Evolutionary conservation across 352 stramenopile genomes (phyloP).

Genomic region (Pythium dissotocum): DNA sequence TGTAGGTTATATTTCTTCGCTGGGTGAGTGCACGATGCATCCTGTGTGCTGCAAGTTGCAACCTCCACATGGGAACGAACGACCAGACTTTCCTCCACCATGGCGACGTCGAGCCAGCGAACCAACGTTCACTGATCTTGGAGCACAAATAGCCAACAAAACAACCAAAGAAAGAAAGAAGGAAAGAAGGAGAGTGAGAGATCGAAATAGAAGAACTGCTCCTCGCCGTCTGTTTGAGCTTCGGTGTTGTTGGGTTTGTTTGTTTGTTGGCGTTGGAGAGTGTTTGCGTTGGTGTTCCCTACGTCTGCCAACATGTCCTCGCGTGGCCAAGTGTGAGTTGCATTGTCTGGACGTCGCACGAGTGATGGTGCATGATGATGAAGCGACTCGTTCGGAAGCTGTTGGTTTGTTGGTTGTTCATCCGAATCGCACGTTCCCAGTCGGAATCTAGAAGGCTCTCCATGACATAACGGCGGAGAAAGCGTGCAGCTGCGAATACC

Average conservation of each 20-base stretch:
- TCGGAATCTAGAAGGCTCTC: slow-evolving; percentile 4
- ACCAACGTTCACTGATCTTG: slow-evolving; percentile 9
- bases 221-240: background rate
- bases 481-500: background rate
- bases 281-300: background rate
- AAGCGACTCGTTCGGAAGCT: background rate
- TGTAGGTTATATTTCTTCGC: background rate
- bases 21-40: background rate
- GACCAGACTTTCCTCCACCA: background rate
- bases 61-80: slow-evolving; percentile 1
- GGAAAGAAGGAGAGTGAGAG: background rate
- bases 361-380: slow-evolving; percentile 5
- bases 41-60: background rate
- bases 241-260: background rate
- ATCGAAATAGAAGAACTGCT: slow-evolving; percentile 26
- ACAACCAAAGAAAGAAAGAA: slow-evolving; percentile 24
- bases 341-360: background rate
- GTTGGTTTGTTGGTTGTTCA: background rate
- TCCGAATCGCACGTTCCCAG: background rate
- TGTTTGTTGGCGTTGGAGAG: background rate
- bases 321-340: background rate
- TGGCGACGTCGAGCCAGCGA: background rate
- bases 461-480: background rate
- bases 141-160: slow-evolving; percentile 15
- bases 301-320: background rate